Evolutionary conservation across 768 basidiomycete species (phyloP).

Genomic region (Boletus subcaerulescens): DNA sequence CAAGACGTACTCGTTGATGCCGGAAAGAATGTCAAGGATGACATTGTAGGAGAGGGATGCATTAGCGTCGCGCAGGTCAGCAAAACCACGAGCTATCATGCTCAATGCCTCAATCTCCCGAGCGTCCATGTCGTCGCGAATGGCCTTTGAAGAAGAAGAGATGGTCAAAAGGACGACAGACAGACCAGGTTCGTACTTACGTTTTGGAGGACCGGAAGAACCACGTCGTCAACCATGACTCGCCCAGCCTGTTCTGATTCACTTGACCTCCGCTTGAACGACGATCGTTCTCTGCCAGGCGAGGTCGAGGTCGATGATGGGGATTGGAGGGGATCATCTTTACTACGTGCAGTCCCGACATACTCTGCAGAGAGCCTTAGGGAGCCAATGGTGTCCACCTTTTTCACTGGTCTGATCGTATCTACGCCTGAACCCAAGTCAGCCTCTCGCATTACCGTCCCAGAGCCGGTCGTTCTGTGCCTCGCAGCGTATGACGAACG

Average conservation of each 20-base stretch:
- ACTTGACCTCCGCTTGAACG: slow-evolving; percentile 50
- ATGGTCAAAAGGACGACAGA: not conserved
- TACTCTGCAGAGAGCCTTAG: slow-evolving; percentile 76
- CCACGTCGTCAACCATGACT: slow-evolving; percentile 76
- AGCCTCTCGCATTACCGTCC: slow-evolving; percentile 74
- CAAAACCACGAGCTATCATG: slow-evolving; percentile 87
- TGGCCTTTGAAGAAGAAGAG: slow-evolving; percentile 49
- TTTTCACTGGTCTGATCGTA: slow-evolving; percentile 92
- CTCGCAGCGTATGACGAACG: slow-evolving; percentile 81
- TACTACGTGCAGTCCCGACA: slow-evolving; percentile 64
- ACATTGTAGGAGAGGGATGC: slow-evolving; percentile 84
- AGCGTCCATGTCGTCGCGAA: slow-evolving; percentile 82
- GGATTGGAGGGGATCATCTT: slow-evolving; percentile 46
- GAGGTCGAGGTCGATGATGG: slow-evolving; percentile 48
- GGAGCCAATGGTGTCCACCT: slow-evolving; percentile 78
- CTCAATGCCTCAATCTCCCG: slow-evolving; percentile 84
- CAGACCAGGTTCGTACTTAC: slow-evolving; percentile 40
- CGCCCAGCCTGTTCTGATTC: slow-evolving; percentile 64
- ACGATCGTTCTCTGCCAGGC: slow-evolving; percentile 37
- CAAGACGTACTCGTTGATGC: slow-evolving; percentile 81
- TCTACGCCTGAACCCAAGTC: slow-evolving; percentile 87
- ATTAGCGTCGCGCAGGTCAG: slow-evolving; percentile 79
- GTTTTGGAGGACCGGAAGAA: slow-evolving; percentile 74
- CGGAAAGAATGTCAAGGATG: slow-evolving; percentile 84
- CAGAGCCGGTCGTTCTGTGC: slow-evolving; percentile 54